Evolutionary conservation across 2,329 filamentous ascomycete genomes (phyloP), one percentile per base, ranked within the genome.

Genomic region (Colletotrichum truncatum): DNA sequence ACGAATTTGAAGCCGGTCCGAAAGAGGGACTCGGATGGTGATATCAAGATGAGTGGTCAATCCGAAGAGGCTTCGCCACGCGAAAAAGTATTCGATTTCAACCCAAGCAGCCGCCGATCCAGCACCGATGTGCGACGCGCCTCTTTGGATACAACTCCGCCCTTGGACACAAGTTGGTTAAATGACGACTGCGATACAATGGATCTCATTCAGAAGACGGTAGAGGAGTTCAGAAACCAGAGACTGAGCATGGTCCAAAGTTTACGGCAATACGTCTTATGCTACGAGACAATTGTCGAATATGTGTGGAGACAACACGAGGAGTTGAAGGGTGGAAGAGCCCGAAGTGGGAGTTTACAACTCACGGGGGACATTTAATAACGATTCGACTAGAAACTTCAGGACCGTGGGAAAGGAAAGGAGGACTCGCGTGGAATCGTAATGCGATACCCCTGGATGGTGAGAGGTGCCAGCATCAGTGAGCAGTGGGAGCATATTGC

Each of bases 241-340:
- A 84, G 96, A 69, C 80, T 98, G 18, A 98, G 94, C 78, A 99
- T 98, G 94, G 95, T 99, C 43, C 96, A 98, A 78, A 98, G 92
- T 72, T 81, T 98, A 63, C 85, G 93, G 66, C 96, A 99, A 76
- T 98, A 92, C 79, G 95, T 98, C 52, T 87, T 99, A 32, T 99
- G 96, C 77, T 99, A 99, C 77, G 96, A 99, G 81, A 97, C 93
- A 39, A 86, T 98, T 6, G 81, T 97, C 58, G 95, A 98, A 78
- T 99, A 95, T 94, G 78, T 96, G 26, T 80, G 78, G 71, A 78
- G 85, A 68, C 71, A 82, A 38, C 81, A 87, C 57, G 83, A 83
- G 43, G 68, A 67, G 10, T 66, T 32, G 65, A 66, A 48, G 54
- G 65, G 53, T 8, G 67, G 65, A 16, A 60, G 70, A 41, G 68